phyloP scores from a whole-genome alignment of 345 rosid species.

The Aurinia saxatilis region DNA sequence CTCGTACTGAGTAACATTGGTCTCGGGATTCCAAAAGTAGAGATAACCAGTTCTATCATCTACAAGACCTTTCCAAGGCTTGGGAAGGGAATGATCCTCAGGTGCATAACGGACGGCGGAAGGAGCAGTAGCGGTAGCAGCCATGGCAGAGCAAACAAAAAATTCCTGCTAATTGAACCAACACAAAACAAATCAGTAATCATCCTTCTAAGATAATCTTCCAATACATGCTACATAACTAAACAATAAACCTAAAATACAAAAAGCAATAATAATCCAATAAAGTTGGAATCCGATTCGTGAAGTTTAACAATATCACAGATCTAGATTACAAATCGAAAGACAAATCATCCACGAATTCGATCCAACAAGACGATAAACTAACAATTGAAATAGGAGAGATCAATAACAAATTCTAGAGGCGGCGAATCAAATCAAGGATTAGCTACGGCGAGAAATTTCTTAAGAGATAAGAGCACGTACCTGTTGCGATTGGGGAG shows the following conservation, averaged over 20 bases:
- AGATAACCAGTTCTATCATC: conserved; percentile 88
- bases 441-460: neutral
- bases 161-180: neutral
- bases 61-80: conserved; percentile 95
- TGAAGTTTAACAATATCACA: neutral
- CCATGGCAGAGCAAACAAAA: conserved; percentile 30
- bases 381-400: neutral
- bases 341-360: neutral
- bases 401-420: neutral
- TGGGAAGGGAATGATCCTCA: conserved; percentile 86
- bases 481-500: neutral
- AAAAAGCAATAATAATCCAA: neutral
- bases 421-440: neutral
- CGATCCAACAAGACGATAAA: neutral
- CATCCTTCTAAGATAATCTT: no score
- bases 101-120: conserved; percentile 71
- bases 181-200: neutral
- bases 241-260: neutral
- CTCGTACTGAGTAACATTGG: conserved; percentile 93
- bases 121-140: conserved; percentile 58
- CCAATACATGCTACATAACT: no score
- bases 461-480: neutral
- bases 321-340: neutral
- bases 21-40: conserved; percentile 96
- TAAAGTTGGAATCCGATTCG: neutral